These are phyloP conservation scores for Pestalotiopsis sp. DNA, from an alignment of 2,329 filamentous ascomycete genomes.

Conservation along the genomic window DNA sequence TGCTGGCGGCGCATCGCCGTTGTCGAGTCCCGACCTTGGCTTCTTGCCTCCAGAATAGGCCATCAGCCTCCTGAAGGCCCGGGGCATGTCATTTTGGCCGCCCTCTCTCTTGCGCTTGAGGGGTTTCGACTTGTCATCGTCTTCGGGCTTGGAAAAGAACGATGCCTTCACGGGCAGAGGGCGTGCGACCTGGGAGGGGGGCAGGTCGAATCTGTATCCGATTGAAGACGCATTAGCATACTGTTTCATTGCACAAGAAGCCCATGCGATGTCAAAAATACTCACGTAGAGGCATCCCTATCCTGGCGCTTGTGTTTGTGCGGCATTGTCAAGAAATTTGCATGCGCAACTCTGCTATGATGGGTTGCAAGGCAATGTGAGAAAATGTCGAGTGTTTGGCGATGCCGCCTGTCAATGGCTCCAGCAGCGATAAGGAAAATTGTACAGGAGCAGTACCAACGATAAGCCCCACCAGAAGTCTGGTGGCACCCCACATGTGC, in stretches of 20 bases:
- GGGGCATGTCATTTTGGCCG: slow-evolving; percentile 77
- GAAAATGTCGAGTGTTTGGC: not conserved
- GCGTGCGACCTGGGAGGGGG: slow-evolving; percentile 50
- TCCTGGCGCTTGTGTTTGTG: slow-evolving; percentile 80
- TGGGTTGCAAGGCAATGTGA: not conserved
- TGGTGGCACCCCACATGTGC: not conserved
- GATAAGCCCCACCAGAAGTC: not conserved
- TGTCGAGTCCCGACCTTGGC: slow-evolving; percentile 67
- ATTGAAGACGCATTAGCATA: slow-evolving; percentile 13
- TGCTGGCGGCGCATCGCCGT: slow-evolving; percentile 52
- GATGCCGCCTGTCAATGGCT: not conserved
- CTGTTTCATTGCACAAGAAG: slow-evolving; percentile 19
- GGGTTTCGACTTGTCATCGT: slow-evolving; percentile 32
- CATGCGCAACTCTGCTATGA: not conserved
- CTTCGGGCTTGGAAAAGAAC: slow-evolving; percentile 8
- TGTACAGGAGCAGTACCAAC: not conserved
- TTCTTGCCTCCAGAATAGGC: slow-evolving; percentile 67
- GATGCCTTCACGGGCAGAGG: slow-evolving; percentile 49
- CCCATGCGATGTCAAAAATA: slow-evolving; percentile 11
- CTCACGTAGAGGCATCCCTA: slow-evolving; percentile 57
- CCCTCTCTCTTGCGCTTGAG: slow-evolving; percentile 50
- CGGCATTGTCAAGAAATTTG: slow-evolving; percentile 61
- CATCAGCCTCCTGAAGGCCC: slow-evolving; percentile 87
- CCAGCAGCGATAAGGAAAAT: not conserved
- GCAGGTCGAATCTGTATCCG: slow-evolving; percentile 49